phyloP scores from a whole-genome alignment of 2,329 filamentous ascomycete genomes.

The Aspergillus sp. region DNA sequence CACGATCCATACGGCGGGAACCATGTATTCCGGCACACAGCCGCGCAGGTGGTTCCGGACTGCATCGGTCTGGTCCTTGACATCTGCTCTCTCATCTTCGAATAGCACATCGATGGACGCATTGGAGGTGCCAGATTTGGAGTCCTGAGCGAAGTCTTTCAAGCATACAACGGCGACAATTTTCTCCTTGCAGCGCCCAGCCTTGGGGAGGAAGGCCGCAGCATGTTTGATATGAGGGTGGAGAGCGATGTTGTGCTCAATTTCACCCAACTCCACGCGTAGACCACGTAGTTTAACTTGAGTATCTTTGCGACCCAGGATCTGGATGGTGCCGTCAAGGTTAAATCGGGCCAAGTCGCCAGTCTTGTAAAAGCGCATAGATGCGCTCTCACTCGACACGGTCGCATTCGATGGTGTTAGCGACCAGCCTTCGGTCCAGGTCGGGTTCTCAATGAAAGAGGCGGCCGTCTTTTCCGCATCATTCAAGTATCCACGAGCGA shows the following conservation, averaged over 20 bases:
- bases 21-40: background rate
- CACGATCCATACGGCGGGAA: background rate
- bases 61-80: background rate
- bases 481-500: slow-evolving; percentile 9
- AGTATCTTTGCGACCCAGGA: slow-evolving; percentile 9
- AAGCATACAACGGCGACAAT: background rate
- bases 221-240: background rate
- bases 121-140: background rate
- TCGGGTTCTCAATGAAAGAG: background rate
- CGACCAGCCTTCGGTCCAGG: background rate
- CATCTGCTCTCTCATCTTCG: background rate
- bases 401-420: background rate
- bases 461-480: background rate
- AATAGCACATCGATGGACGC: background rate
- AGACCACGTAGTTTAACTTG: slow-evolving; percentile 12
- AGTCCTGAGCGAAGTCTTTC: background rate
- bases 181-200: background rate
- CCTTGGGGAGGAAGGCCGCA: background rate
- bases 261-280: slow-evolving; percentile 10
- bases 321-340: background rate
- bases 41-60: background rate
- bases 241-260: slow-evolving; percentile 4
- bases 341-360: slow-evolving; percentile 6
- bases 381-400: background rate
- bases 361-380: slow-evolving; percentile 2